These are phyloP conservation scores for Candida ortonii DNA, from an alignment of 805 yeast species.

Conservation along the genomic window DNA sequence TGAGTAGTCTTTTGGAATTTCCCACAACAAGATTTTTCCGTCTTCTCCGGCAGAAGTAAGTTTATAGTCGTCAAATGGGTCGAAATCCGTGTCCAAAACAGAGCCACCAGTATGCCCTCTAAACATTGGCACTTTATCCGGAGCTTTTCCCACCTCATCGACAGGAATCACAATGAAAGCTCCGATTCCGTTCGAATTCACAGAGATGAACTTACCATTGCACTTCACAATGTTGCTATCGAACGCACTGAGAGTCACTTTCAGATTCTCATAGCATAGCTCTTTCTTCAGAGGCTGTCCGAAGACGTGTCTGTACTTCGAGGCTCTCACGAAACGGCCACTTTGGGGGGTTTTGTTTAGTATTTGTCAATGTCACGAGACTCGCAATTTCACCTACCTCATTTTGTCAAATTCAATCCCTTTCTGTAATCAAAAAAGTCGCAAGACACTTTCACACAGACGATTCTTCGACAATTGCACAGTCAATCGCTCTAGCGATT, in stretches of 20 bases:
- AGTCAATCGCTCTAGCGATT: too few species aligned
- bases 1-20: conserved; percentile 78
- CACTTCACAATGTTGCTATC: conserved; percentile 87
- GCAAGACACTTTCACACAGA: too few species aligned
- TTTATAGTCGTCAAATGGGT: conserved; percentile 78
- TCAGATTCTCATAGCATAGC: conserved; percentile 68
- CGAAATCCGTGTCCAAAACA: conserved; percentile 92
- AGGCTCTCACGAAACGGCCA: conserved; percentile 91
- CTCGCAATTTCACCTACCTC: conserved; percentile 20
- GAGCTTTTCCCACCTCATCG: conserved; percentile 83
- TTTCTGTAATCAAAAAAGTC: too few species aligned
- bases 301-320: conserved; percentile 93
- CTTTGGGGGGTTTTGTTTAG: conserved; percentile 38
- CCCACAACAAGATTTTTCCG: conserved; percentile 81
- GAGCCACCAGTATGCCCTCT: conserved; percentile 96
- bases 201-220: conserved; percentile 81
- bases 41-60: conserved; percentile 81
- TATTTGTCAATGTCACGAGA: not conserved
- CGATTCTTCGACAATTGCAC: too few species aligned
- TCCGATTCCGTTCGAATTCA: conserved; percentile 94
- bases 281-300: conserved; percentile 83
- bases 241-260: conserved; percentile 89
- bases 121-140: conserved; percentile 89
- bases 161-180: conserved; percentile 93
- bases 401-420: too few species aligned